Conservation (phyloP, 1,139 yeast species). For the Pichia sp. region DNA sequence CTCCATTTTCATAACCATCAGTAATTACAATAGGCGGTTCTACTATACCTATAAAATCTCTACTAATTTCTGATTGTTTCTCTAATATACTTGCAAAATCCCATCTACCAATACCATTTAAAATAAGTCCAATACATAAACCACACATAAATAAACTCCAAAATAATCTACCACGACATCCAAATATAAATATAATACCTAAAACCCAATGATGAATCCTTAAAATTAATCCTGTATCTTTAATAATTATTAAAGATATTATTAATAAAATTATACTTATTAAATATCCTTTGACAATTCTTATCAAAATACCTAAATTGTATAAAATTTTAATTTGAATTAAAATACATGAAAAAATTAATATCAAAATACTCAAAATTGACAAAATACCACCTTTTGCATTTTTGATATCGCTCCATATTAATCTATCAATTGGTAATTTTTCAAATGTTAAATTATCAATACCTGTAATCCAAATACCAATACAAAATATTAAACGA, state of each 20-base stretch:
- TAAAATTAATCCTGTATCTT: constrained; percentile 63
- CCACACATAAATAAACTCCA: constrained; percentile 78
- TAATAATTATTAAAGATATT: constrained; percentile 26
- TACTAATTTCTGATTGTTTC: too few species aligned
- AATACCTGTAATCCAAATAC: constrained; percentile 76
- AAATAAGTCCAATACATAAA: constrained; percentile 66
- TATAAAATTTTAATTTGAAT: constrained; percentile 77
- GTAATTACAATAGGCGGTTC: too few species aligned
- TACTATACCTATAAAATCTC: too few species aligned
- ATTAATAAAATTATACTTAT: constrained; percentile 34
- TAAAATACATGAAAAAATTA: constrained; percentile 48
- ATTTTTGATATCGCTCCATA: constrained; percentile 58
- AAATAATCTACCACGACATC: constrained; percentile 73
- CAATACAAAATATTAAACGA: constrained; percentile 18
- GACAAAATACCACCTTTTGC: constrained; percentile 78
- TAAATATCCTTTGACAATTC: constrained; percentile 49
- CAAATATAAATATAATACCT: constrained; percentile 75
- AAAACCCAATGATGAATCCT: constrained; percentile 87
- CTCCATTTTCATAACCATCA: too few species aligned
- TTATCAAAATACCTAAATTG: constrained; percentile 77
- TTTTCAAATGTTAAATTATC: constrained; percentile 86
- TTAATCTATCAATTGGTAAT: constrained; percentile 80
- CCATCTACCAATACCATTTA: constrained; percentile 81
- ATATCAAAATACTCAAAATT: constrained; percentile 42
- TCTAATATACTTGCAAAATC: too few species aligned